Evolutionary conservation across 352 stramenopile genomes (phyloP), one percentile per base, ranked within the genome.

Genomic region (Sclerospora graminicola): DNA sequence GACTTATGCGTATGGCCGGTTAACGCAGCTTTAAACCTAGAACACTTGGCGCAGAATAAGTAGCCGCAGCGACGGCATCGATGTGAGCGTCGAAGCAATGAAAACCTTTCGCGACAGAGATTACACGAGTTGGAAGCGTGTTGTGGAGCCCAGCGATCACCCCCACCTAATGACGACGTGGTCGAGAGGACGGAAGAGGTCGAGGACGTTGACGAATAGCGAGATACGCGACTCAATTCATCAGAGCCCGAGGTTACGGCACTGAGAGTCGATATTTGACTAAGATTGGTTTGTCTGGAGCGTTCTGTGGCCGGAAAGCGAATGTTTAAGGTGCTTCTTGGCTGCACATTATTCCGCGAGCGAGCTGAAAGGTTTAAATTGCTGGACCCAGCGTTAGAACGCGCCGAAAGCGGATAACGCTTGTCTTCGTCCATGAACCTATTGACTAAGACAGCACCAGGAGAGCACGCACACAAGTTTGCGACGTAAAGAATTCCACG

Each of bases 11-110:
- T 83, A 52, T 92, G 81, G 13, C 78, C 78, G 2, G 63, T 66
- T 10, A 92, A 63, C 39, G 81, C 74, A 0, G 77, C 79, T 38
- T 84, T 84, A 34, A 69, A 87, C 32, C 78, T 66, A 23, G 81
- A 92, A 48, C 81, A 92, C 41, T 82, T 89, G 48, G 82, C 75
- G 34, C 81, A 92, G 32, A 90, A 90, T 2, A 84, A 44, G 45
- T 87, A 83, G 7, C 78, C 81, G 38, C 81, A 92, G 18, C 75
- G 63, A 33, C 81, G 66, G 52, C 81, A 92, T 27, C 81, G 75
- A 52, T 92, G 81, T 34, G 75, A 83, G 16, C 81, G 78, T 40
- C 81, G 76, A 10, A 88, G 57, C 48, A 92, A 60, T 45, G 78
- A 84, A 43, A 92, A 92, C 48, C 83, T 84, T 35, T 89, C 78